Percentiles rank a stretch among this genome's conserved stretches.
Evolutionary conservation across 257 asterid genomes (phyloP).

Genomic region (Asclepias syriaca): DNA sequence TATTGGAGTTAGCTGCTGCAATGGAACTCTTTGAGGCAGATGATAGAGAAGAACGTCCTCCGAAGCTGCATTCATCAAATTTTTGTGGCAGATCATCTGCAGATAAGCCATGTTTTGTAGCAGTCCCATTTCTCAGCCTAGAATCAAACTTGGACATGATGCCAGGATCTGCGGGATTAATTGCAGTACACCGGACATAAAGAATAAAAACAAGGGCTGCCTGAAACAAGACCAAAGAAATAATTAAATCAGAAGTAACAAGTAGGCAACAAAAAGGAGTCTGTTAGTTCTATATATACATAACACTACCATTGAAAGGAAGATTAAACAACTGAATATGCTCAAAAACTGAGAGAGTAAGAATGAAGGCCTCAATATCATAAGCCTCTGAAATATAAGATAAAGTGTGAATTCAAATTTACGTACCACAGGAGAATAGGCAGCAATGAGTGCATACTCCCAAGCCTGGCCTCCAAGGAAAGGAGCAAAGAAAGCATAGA

Average conservation of each 20-base stretch:
- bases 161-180: slow-evolving; percentile 99
- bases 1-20: slow-evolving; percentile 63
- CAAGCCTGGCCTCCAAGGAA: slow-evolving; percentile 85
- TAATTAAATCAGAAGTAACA: slow-evolving; percentile 7
- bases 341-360: not conserved
- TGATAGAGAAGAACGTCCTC: slow-evolving; percentile 60
- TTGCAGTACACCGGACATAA: slow-evolving; percentile 88
- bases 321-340: not conserved
- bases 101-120: slow-evolving; percentile 42
- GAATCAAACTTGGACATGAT: slow-evolving; percentile 75
- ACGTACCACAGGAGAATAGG: slow-evolving; percentile 92
- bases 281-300: not conserved
- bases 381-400: not conserved
- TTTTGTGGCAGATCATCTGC: slow-evolving; percentile 42
- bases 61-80: slow-evolving; percentile 63
- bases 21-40: slow-evolving; percentile 70
- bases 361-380: not conserved
- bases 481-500: slow-evolving; percentile 95
- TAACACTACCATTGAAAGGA: not conserved
- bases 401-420: not conserved
- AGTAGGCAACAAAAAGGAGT: not conserved
- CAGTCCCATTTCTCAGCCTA: slow-evolving; percentile 37
- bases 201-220: slow-evolving; percentile 82
- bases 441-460: slow-evolving; percentile 69
- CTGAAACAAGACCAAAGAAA: slow-evolving; percentile 40